phyloP scores from a whole-genome alignment of 768 basidiomycete species.

The Kwoniella botswanensis region DNA sequence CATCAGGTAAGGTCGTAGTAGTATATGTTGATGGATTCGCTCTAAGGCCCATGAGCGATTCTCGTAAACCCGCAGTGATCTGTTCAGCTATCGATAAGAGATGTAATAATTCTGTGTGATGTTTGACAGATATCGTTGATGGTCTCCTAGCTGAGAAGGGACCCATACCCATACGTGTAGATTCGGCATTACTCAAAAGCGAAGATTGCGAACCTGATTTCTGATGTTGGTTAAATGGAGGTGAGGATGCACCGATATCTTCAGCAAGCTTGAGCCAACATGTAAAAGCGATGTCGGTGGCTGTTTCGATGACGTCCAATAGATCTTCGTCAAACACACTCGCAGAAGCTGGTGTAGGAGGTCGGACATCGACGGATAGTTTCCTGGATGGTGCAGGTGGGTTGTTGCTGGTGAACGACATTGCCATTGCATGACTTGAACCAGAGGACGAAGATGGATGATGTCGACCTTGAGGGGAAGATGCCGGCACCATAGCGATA shows the following conservation, averaged over 20 bases:
- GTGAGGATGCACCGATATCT: constrained; percentile 60
- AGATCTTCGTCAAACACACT: constrained; percentile 77
- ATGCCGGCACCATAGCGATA: constrained; percentile 27
- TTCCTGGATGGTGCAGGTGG: constrained; percentile 37
- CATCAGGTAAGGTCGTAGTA: constrained; percentile 70
- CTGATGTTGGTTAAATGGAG: constrained; percentile 27
- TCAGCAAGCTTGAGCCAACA: constrained; percentile 84
- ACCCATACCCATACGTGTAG: not conserved
- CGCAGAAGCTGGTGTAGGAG: constrained; percentile 62
- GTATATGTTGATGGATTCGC: constrained; percentile 66
- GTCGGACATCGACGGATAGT: constrained; percentile 57
- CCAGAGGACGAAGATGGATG: constrained; percentile 58
- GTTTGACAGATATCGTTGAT: constrained; percentile 40
- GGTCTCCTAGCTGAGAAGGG: constrained; percentile 20
- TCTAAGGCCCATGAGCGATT: constrained; percentile 67
- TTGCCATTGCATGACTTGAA: constrained; percentile 58
- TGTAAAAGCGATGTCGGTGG: constrained; percentile 76
- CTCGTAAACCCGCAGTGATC: constrained; percentile 69
- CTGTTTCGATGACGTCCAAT: constrained; percentile 74
- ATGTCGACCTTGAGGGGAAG: constrained; percentile 57
- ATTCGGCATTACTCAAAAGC: constrained; percentile 4
- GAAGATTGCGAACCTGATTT: constrained; percentile 32
- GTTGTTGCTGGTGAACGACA: constrained; percentile 18
- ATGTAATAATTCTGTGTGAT: constrained; percentile 42
- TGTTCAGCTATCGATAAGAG: constrained; percentile 67